Percentiles rank a stretch among this genome's conserved stretches.
Evolutionary conservation across 2,329 filamentous ascomycete species (phyloP).

Genomic region (Aureobasidium vineae): DNA sequence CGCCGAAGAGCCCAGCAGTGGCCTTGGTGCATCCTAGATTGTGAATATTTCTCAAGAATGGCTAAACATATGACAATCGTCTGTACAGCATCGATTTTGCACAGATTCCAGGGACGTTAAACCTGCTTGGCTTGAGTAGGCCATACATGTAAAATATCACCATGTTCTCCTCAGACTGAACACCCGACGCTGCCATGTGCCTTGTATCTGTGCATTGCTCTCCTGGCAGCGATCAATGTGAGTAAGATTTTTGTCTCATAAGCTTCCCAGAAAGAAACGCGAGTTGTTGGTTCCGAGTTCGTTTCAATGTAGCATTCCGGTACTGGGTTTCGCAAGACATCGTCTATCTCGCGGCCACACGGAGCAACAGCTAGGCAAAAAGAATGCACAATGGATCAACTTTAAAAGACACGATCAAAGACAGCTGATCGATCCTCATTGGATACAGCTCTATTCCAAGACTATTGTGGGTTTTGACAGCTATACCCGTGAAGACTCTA

Average conservation of each 20-base stretch:
- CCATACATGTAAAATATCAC: slow-evolving; percentile 7
- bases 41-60: not conserved
- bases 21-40: slow-evolving; percentile 33
- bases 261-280: not conserved
- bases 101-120: not conserved
- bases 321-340: not conserved
- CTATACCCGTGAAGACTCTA: not conserved
- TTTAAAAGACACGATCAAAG: too few relatives aligned
- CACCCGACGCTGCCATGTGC: not conserved
- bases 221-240: not conserved
- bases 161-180: not conserved
- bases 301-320: not conserved
- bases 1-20: slow-evolving; percentile 36
- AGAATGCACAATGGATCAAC: too few relatives aligned
- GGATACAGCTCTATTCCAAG: not conserved
- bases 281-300: not conserved
- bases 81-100: not conserved
- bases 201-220: not conserved
- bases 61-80: not conserved
- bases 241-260: not conserved
- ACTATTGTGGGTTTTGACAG: not conserved
- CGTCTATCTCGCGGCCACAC: too few relatives aligned
- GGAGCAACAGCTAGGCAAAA: too few relatives aligned
- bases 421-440: not conserved
- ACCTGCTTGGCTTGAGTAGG: not conserved